Evolutionary conservation across 768 basidiomycete genomes (phyloP).

Genomic region (Podaxis sp.): DNA sequence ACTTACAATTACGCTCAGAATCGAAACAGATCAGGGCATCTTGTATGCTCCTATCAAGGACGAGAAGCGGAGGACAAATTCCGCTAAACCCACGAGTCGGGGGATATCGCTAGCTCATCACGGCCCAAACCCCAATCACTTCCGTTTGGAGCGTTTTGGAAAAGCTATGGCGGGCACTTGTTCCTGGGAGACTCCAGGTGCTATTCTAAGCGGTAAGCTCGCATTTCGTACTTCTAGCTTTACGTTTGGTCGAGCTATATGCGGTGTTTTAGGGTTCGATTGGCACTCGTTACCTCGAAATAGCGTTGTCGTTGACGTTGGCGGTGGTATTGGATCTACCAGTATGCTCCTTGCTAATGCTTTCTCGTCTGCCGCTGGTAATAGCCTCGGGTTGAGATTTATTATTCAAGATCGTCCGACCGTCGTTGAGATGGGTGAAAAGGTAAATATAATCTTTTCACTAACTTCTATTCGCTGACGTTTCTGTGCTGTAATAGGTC

Average conservation of each 20-base stretch:
- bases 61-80: neutral
- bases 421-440: slow-evolving; percentile 45
- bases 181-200: slow-evolving; percentile 65
- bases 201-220: slow-evolving; percentile 46
- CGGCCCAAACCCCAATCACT: slow-evolving; percentile 35
- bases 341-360: slow-evolving; percentile 29
- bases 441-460: slow-evolving; percentile 24
- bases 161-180: slow-evolving; percentile 72
- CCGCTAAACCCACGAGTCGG: neutral
- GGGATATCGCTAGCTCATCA: neutral
- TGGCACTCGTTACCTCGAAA: slow-evolving; percentile 50
- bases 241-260: neutral
- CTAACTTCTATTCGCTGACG: neutral
- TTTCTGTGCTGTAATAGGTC: slow-evolving; percentile 7
- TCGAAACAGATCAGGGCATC: neutral
- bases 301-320: slow-evolving; percentile 59
- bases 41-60: neutral
- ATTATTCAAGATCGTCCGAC: slow-evolving; percentile 59
- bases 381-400: slow-evolving; percentile 32
- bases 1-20: neutral
- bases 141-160: slow-evolving; percentile 64
- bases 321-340: slow-evolving; percentile 59
- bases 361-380: slow-evolving; percentile 22
- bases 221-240: neutral
- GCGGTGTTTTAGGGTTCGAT: slow-evolving; percentile 42